Base-by-base conservation (phyloP, 495 filamentous ascomycete species). In the Hypoxylon lienhwacheense region DNA sequence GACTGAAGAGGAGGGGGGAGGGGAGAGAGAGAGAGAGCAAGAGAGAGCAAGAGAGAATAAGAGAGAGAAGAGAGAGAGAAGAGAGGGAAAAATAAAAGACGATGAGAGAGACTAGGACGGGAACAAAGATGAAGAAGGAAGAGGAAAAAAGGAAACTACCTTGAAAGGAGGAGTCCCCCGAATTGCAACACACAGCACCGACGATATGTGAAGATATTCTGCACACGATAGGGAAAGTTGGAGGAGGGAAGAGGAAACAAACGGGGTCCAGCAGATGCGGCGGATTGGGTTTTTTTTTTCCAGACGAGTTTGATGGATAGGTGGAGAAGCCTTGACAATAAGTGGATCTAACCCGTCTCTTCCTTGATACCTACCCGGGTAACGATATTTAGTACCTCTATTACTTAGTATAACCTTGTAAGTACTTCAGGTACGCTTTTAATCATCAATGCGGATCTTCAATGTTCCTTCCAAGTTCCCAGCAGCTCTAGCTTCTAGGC, bases 151-250 rank as follows among this genome's bases (percentile, higher is more conserved):
- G 64, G 67, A 77, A 77, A 75, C 69, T 70, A 69, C 71, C 72
- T 72, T 72, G 36, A 74, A 74, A 72, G 71, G 68, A 74, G 69
- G 66, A 72, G 67, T 70, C 72, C 69, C 74, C 71, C 71, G 64
- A 70, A 69, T 71, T 71, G 70, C 70, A 70, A 66, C 68, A 68
- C 73, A 66, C 62, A 47, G 59, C 66, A 66, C 66, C 60, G 59
- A 64, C 66, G 48, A 68, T 64, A 65, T 44, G 62, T 57, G 52
- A 64, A 21, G 66, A 57, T 58, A 45, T 53, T 59, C 54, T 63
- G 55, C 56, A 54, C 55, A 60, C 58, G 61, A 66, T 61, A 57
- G 35, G 58, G 63, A 58, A n/a, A 60, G 55, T 64, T 65, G 59
- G 54, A 57, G 66, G 61, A 63, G 53, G 63, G 50, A 52, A 58